Conservation (phyloP, 2,329 filamentous ascomycete genomes). For the Verticillium isaacii region DNA sequence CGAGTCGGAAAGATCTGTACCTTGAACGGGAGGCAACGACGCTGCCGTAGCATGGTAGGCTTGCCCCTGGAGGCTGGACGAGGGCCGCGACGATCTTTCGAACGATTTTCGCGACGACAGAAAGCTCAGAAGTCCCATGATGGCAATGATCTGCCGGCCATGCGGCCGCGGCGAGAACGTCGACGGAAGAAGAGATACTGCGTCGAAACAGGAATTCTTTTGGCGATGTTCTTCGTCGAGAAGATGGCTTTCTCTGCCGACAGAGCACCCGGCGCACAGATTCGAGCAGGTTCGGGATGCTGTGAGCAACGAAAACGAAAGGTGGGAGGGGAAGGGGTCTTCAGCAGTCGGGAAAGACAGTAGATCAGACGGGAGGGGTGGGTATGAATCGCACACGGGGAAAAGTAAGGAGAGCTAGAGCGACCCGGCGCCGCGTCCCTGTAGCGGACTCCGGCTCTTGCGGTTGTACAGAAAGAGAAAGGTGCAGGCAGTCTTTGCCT, state of each 20-base stretch:
- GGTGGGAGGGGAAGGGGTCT: background rate
- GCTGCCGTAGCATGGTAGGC: constrained; percentile 33
- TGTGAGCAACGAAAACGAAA: background rate
- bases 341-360: background rate
- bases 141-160: constrained; percentile 9
- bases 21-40: constrained; percentile 28
- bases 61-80: constrained; percentile 23
- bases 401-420: background rate
- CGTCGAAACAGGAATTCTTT: background rate
- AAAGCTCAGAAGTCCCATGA: constrained; percentile 30
- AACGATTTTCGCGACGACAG: constrained; percentile 22
- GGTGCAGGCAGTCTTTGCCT: background rate
- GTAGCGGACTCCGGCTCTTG: background rate
- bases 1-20: constrained; percentile 15
- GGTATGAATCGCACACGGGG: background rate
- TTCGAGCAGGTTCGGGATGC: background rate
- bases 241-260: background rate
- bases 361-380: background rate
- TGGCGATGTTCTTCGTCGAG: background rate
- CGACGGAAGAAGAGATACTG: constrained; percentile 1
- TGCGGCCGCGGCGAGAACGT: constrained; percentile 1
- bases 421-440: background rate
- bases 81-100: constrained; percentile 8
- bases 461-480: background rate
- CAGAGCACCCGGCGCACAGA: background rate